Evolutionary conservation across 208 protist species (phyloP).

Genomic region (Entamoeba histolytica): DNA sequence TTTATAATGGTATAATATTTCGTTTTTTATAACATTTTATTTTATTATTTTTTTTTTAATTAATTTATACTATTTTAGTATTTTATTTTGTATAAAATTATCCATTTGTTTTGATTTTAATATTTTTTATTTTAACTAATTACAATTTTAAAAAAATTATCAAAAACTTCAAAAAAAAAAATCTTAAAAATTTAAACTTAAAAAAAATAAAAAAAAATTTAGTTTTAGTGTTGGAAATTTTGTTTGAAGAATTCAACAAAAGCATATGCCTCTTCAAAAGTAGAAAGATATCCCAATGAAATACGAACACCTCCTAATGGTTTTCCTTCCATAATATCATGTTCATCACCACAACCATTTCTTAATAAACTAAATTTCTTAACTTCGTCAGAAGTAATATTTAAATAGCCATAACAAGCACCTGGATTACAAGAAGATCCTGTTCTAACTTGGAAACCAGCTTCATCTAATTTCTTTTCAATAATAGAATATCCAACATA

Average conservation of each 20-base stretch:
- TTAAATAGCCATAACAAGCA: slow-evolving; percentile 1
- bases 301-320: background rate
- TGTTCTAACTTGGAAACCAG: slow-evolving; percentile 5
- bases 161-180: no score
- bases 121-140: no score
- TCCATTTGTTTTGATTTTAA: no score
- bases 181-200: no score
- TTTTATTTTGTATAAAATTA: no score
- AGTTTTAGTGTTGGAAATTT: background rate
- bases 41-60: no score
- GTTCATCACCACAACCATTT: background rate
- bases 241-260: background rate
- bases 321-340: background rate
- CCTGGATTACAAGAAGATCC: slow-evolving; percentile 25
- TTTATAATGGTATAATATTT: no score
- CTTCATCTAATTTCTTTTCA: background rate
- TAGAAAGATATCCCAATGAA: background rate
- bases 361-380: background rate
- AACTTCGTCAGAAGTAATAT: background rate
- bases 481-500: slow-evolving; percentile 15
- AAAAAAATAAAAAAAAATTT: no score
- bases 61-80: no score
- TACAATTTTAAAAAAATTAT: no score
- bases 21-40: no score
- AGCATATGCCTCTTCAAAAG: background rate